phyloP scores from a whole-genome alignment of 2,329 filamentous ascomycete genomes.

The Gaeumannomyces tritici region DNA sequence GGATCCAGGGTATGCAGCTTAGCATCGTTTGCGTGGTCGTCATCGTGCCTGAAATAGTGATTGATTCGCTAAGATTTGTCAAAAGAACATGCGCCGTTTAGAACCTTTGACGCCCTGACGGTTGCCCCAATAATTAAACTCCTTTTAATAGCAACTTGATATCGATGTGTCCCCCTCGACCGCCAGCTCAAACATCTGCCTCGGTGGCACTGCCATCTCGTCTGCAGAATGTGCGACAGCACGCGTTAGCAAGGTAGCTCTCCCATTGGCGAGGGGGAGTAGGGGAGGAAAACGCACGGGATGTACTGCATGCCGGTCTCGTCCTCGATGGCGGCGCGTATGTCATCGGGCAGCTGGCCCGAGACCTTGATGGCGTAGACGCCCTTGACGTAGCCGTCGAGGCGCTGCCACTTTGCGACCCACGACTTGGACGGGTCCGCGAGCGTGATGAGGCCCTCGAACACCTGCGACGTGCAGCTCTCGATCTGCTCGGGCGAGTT shows the following conservation, averaged over 20 bases:
- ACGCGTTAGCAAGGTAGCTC: constrained; percentile 4
- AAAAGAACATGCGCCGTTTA: not conserved
- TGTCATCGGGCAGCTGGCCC: constrained; percentile 63
- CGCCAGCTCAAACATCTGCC: constrained; percentile 20
- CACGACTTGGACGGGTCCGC: constrained; percentile 77
- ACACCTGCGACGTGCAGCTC: constrained; percentile 92
- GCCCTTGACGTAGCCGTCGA: constrained; percentile 80
- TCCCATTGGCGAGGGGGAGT: not conserved
- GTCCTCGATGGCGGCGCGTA: constrained; percentile 50
- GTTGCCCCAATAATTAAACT: not conserved
- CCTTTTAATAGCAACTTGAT: not conserved
- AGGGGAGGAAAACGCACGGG: constrained; percentile 39
- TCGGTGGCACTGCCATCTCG: constrained; percentile 47
- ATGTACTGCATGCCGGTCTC: constrained; percentile 57
- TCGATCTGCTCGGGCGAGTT: constrained; percentile 73
- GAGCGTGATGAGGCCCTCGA: constrained; percentile 83
- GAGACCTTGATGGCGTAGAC: constrained; percentile 94
- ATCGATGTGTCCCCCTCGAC: constrained; percentile 4
- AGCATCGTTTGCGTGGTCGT: not conserved
- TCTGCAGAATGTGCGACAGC: constrained; percentile 20
- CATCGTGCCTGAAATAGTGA: not conserved
- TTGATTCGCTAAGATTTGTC: not conserved
- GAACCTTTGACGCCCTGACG: not conserved
- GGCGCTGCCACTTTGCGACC: constrained; percentile 93
- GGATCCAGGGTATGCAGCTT: not conserved